Conservation (phyloP, 2,329 filamentous ascomycete species). For the Monilinia fructicola region DNA sequence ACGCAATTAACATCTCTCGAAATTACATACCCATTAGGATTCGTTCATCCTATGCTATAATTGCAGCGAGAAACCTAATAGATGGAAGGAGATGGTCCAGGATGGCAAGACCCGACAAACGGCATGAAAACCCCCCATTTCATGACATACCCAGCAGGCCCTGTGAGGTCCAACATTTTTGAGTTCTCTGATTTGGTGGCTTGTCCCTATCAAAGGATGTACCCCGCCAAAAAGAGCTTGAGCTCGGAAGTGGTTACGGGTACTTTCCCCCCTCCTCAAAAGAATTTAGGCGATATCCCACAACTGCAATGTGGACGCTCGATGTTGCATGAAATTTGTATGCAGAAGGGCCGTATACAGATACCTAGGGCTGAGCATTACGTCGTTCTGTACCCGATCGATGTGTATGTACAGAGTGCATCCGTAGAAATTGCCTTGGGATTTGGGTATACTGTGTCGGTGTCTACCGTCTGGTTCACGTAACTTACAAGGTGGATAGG, state of each 20-base stretch:
- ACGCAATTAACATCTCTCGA: not conserved
- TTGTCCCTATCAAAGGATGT: not conserved
- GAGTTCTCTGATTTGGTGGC: not conserved
- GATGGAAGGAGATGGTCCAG: not conserved
- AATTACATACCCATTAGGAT: not conserved
- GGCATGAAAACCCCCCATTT: not conserved
- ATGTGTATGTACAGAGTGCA: not conserved
- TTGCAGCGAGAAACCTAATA: not conserved
- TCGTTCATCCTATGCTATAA: not conserved
- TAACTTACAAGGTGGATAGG: not conserved
- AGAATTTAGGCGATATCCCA: not conserved
- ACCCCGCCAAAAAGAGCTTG: slow-evolving; percentile 2
- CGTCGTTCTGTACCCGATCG: not conserved
- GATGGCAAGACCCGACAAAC: not conserved
- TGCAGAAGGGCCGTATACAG: not conserved
- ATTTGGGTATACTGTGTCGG: not conserved
- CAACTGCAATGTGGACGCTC: too few relatives aligned
- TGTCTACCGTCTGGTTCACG: not conserved
- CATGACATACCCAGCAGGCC: not conserved
- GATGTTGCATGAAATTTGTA: not conserved
- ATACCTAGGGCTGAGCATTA: slow-evolving; percentile 6
- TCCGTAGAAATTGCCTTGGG: not conserved
- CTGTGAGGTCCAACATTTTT: not conserved
- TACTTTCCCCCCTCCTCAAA: not conserved
- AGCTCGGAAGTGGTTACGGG: not conserved